phyloP scores from a whole-genome alignment of 2,329 filamentous ascomycete genomes.

The Coniochaeta prunicola region DNA sequence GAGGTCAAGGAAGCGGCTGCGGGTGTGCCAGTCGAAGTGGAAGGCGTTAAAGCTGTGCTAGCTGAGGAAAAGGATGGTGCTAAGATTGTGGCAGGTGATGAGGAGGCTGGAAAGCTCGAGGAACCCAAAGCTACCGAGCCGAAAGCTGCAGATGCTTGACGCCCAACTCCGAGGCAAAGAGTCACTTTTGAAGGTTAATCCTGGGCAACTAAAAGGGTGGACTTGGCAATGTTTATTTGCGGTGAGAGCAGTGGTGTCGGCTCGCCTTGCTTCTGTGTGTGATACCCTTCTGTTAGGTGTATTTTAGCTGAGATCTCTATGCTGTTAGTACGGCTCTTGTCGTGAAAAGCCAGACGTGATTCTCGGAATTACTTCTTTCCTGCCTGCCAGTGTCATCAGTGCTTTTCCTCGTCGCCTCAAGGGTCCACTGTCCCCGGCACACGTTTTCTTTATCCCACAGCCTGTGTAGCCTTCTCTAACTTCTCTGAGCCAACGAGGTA shows the following conservation, averaged over 20 bases:
- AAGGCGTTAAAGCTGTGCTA: not conserved
- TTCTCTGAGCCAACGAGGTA: no score
- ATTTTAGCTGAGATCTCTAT: no score
- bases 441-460: no score
- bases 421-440: no score
- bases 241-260: not conserved
- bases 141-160: not conserved
- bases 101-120: not conserved
- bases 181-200: not conserved
- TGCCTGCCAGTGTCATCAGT: not conserved
- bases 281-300: not conserved
- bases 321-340: no score
- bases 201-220: not conserved
- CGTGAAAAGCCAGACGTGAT: no score
- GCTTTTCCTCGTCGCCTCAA: not conserved
- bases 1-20: conserved; percentile 2
- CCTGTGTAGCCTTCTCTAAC: no score
- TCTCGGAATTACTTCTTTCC: no score
- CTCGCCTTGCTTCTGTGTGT: not conserved
- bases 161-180: not conserved
- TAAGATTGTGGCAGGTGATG: not conserved
- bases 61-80: not conserved
- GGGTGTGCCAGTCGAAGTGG: not conserved
- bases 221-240: not conserved
- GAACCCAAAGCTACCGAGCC: not conserved